These are phyloP conservation scores for Paramecium sonneborni DNA, from an alignment of 73 alveolate species.

Conservation along the genomic window DNA sequence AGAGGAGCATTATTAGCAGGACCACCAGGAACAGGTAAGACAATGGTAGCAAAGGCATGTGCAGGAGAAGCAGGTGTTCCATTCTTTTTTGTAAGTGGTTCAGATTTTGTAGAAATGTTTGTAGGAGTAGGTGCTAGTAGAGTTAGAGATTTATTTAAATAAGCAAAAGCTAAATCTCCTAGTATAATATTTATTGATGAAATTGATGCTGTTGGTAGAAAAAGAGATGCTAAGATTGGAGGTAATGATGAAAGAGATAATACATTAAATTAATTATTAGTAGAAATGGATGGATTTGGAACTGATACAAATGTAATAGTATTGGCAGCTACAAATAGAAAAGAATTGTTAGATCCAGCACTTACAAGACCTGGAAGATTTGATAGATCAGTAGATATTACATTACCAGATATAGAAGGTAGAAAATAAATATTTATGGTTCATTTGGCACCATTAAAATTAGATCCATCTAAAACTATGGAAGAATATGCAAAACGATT, in stretches of 20 bases:
- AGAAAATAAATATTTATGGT: constrained; percentile 73
- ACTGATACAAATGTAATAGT: constrained; percentile 86
- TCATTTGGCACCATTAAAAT: constrained; percentile 80
- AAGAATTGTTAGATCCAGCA: constrained; percentile 81
- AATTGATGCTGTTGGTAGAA: constrained; percentile 93
- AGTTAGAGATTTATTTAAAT: constrained; percentile 90
- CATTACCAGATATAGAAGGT: constrained; percentile 80
- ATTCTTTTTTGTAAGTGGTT: constrained; percentile 97
- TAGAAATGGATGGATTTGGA: constrained; percentile 95
- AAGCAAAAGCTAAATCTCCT: constrained; percentile 85
- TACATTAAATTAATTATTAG: constrained; percentile 89
- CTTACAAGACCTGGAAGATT: constrained; percentile 84
- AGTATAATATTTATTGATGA: constrained; percentile 94
- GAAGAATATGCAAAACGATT: constrained; percentile 81
- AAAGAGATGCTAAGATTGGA: constrained; percentile 76
- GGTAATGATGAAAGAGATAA: constrained; percentile 95
- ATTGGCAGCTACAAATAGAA: constrained; percentile 92
- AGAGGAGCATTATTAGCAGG: constrained; percentile 96
- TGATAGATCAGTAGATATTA: constrained; percentile 77
- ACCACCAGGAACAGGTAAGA: constrained; percentile 99
- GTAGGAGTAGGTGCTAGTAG: constrained; percentile 96
- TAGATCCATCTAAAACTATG: constrained; percentile 77
- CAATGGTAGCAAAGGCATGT: constrained; percentile 85
- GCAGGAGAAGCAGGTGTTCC: constrained; percentile 98
- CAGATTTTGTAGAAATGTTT: constrained; percentile 98